phyloP scores from a whole-genome alignment of 2,329 filamentous ascomycete species.

The Aspergillus ochraceoroseus region DNA sequence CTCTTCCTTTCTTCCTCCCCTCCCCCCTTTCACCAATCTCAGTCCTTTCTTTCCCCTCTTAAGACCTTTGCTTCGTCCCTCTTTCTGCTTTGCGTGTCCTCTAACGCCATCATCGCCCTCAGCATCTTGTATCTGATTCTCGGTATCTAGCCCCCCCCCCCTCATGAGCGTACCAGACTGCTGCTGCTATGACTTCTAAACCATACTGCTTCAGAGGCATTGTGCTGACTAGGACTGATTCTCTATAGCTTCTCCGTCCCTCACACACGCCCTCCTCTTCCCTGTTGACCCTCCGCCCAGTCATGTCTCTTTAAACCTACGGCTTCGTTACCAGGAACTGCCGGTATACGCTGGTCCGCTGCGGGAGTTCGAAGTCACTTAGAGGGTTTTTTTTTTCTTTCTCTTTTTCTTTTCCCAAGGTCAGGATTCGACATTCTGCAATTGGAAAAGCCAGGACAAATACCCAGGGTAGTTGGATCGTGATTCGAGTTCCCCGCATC shows the following conservation, averaged over 20 bases:
- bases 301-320: constrained; percentile 30
- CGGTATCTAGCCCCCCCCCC: constrained; percentile 18
- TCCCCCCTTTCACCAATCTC: constrained; percentile 23
- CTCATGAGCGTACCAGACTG: constrained; percentile 20
- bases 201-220: constrained; percentile 8
- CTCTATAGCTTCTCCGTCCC: constrained; percentile 15
- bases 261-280: constrained; percentile 8
- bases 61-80: constrained; percentile 18
- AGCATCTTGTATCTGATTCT: constrained; percentile 15
- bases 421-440: constrained; percentile 13
- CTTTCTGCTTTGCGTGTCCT: constrained; percentile 24
- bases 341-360: constrained; percentile 23
- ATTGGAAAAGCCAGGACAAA: constrained; percentile 10
- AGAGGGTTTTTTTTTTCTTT: too few relatives aligned
- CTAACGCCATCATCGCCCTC: constrained; percentile 11
- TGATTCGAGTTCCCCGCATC: constrained; percentile 11
- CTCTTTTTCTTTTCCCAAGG: too few relatives aligned
- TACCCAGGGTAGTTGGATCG: constrained; percentile 12
- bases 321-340: constrained; percentile 17
- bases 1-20: constrained; percentile 22
- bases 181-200: constrained; percentile 12
- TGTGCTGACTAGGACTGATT: constrained; percentile 15
- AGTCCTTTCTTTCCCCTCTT: constrained; percentile 16
- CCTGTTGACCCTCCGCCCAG: constrained; percentile 11
- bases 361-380: constrained; percentile 20